Percentiles rank a stretch among this genome's conserved stretches.
Evolutionary conservation across 805 yeast genomes (phyloP).

Genomic region (Diddensiella santjacobensis): DNA sequence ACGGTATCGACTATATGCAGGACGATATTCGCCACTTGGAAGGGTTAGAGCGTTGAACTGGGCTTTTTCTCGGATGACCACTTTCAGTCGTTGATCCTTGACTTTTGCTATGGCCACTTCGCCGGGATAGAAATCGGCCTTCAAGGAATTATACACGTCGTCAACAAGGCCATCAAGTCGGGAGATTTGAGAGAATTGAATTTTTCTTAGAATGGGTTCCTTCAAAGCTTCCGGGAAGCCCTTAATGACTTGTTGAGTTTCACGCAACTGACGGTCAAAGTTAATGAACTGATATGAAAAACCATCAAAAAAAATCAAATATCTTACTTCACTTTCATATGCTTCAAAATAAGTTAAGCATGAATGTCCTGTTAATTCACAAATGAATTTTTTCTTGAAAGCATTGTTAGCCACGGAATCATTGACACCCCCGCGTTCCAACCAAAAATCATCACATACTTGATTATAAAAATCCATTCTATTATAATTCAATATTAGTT

Average conservation of each 20-base stretch:
- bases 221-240: slow-evolving; percentile 87
- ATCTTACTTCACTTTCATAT: slow-evolving; percentile 56
- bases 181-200: slow-evolving; percentile 77
- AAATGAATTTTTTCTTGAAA: slow-evolving; percentile 68
- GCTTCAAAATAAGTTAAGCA: slow-evolving; percentile 91
- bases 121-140: slow-evolving; percentile 85
- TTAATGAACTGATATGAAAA: background rate
- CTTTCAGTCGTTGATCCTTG: slow-evolving; percentile 44
- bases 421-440: background rate
- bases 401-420: slow-evolving; percentile 3
- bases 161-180: slow-evolving; percentile 87
- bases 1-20: slow-evolving; percentile 65
- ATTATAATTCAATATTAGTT: no score
- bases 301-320: background rate
- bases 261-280: slow-evolving; percentile 17
- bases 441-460: slow-evolving; percentile 10
- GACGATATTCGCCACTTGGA: slow-evolving; percentile 38
- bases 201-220: slow-evolving; percentile 82
- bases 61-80: slow-evolving; percentile 80
- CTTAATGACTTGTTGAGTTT: slow-evolving; percentile 57
- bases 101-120: slow-evolving; percentile 67
- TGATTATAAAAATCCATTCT: slow-evolving; percentile 38
- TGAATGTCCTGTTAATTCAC: slow-evolving; percentile 94
- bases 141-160: slow-evolving; percentile 72
- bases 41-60: slow-evolving; percentile 46